phyloP scores from a whole-genome alignment of 1,284 basidiomycete species.

The Quambalaria eucalypti region DNA sequence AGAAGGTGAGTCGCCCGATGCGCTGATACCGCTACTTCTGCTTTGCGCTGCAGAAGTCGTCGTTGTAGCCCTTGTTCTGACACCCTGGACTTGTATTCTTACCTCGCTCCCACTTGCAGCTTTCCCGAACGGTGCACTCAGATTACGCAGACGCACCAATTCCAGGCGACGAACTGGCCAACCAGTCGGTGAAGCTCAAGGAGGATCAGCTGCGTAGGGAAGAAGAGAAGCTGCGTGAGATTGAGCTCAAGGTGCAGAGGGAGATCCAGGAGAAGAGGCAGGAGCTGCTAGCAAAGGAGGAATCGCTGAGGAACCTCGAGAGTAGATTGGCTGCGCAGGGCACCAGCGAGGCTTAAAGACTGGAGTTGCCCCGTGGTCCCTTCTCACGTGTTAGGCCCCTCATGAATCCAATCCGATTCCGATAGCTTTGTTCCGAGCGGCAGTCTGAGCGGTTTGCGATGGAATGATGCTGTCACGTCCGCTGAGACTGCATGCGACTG shows the following conservation, averaged over 20 bases:
- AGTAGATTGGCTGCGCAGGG: constrained; percentile 66
- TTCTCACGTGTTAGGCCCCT: too few relatives aligned
- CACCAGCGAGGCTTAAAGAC: too few relatives aligned
- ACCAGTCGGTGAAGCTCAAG: constrained; percentile 90
- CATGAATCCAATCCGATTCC: too few relatives aligned
- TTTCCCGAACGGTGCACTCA: constrained; percentile 82
- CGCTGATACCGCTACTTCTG: too few relatives aligned
- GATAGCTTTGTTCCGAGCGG: too few relatives aligned
- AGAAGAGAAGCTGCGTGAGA: constrained; percentile 73
- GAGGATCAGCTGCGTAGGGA: constrained; percentile 96
- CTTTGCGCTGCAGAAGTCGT: too few relatives aligned
- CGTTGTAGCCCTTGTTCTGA: too few relatives aligned
- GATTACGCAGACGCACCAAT: constrained; percentile 51
- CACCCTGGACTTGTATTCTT: background rate
- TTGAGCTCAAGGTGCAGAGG: constrained; percentile 93
- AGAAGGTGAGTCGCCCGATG: constrained; percentile 55
- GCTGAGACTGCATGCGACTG: too few relatives aligned
- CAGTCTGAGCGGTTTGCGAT: too few relatives aligned
- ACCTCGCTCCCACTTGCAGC: constrained; percentile 22
- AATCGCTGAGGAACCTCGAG: constrained; percentile 66
- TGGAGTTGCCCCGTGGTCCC: too few relatives aligned
- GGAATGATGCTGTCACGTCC: too few relatives aligned
- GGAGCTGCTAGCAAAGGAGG: constrained; percentile 60
- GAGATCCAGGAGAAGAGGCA: constrained; percentile 99
- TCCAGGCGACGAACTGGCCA: constrained; percentile 83